Base-by-base conservation (phyloP, 164 flowering plant genomes). In the Amborella trichopoda region DNA sequence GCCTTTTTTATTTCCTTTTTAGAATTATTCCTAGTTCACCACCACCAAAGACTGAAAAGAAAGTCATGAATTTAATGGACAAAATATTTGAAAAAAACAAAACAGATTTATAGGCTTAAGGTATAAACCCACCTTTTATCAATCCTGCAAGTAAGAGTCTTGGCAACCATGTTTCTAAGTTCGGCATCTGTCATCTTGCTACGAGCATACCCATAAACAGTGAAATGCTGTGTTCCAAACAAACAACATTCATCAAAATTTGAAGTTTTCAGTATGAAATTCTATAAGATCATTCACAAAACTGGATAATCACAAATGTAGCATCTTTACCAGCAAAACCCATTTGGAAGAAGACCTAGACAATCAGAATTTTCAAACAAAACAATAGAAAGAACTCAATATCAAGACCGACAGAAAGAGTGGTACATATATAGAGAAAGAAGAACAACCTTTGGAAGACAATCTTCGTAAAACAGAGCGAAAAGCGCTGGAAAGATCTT, bases 111-210 rank as follows among this genome's bases (percentile, higher is more conserved):
- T n/a, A n/a, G n/a, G n/a, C n/a, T n/a, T n/a, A n/a, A 23, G 8
- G 23, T n/a, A 23, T n/a, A 23, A 22, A 24, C 8, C 46, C 53
- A 81, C 98, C 93, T 90, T 64, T 77, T 65, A 61, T 90, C 95
- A 30, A 90, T 90, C 59, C 98, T 69, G 74, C 95, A 86, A 40
- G 98, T 86, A 24, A 90, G 78, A 6, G 95, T 90, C 68, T 53
- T 80, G 78, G 94, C 81, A 56, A 90, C 80, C 89, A 81, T 83
- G 65, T 52, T 69, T 59, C 98, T 71, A 17, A 90, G 73, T 58
- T 83, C 96, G 23, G 73, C 81, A 66, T 90, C 96, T 9, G 81
- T 81, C 98, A 90, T 86, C 78, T 81, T 86, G 64, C 89, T 86
- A 57, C 96, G 72, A 36, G 98, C 86, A 74, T 86, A 90, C 48